A percentile compares a stretch with the other conserved stretches of the same genome.
Evolutionary conservation across 192 early-diverging fungal genomes (phyloP).

Genomic region (Entomortierella lignicola): DNA sequence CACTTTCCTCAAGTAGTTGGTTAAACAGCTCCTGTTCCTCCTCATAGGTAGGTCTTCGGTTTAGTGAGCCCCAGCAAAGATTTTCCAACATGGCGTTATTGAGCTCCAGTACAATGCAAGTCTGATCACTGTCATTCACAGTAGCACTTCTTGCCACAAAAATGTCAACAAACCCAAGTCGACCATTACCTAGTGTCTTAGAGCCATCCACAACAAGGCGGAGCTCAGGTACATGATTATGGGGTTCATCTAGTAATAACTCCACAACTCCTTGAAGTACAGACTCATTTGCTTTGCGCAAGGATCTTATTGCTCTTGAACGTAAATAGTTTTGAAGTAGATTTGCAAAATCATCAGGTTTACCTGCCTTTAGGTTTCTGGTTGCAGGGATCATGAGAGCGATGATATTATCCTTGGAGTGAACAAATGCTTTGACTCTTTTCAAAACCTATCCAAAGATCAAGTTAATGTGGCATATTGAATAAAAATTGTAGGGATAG

Average conservation of each 20-base stretch:
- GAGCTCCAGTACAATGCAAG: conserved; percentile 41
- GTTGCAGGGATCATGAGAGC: conserved; percentile 49
- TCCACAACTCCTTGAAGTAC: conserved; percentile 50
- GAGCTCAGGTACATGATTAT: conserved; percentile 47
- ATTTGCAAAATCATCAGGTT: conserved; percentile 24
- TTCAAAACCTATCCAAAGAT: conserved; percentile 36
- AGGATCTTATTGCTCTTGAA: conserved; percentile 29
- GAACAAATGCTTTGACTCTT: conserved; percentile 33
- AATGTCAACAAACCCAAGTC: conserved; percentile 38
- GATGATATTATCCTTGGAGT: conserved; percentile 36
- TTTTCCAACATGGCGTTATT: conserved; percentile 45
- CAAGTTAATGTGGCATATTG: conserved; percentile 17
- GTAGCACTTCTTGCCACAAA: conserved; percentile 26
- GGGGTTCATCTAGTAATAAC: conserved; percentile 37
- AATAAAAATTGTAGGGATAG: conserved; percentile 10
- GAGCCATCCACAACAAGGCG: conserved; percentile 47
- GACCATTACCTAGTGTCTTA: conserved; percentile 35
- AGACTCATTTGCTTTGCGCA: conserved; percentile 28
- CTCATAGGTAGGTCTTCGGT: conserved; percentile 18
- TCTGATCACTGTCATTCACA: conserved; percentile 14
- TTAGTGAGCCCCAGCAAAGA: conserved; percentile 34
- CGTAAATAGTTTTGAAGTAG: conserved; percentile 38
- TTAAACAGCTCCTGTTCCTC: conserved; percentile 28
- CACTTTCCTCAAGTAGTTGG: conserved; percentile 23
- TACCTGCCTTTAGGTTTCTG: conserved; percentile 34